Conservation (phyloP, 2,329 filamentous ascomycete species). For the Colletotrichum filicis region DNA sequence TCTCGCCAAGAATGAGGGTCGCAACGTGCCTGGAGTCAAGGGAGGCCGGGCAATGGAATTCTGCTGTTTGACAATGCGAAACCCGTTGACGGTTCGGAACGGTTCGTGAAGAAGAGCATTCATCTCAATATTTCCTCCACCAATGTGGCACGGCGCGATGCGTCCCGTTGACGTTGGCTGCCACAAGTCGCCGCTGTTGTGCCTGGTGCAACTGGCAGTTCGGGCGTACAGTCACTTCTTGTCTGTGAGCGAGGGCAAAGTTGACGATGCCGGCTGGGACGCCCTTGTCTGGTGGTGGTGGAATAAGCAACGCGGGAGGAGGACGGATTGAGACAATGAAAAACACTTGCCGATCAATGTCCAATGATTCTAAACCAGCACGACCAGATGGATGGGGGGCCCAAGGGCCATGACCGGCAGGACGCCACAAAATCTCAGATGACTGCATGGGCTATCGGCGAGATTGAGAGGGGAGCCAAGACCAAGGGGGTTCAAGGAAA, state of each 20-base stretch:
- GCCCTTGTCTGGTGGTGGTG: conserved; percentile 8
- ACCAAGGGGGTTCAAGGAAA: neutral
- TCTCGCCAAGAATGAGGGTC: neutral
- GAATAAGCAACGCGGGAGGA: conserved; percentile 26
- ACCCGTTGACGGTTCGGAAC: neutral
- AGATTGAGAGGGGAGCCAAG: neutral
- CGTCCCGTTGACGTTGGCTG: conserved; percentile 20
- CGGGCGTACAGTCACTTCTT: neutral
- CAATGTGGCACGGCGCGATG: neutral
- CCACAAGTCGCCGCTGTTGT: conserved; percentile 27
- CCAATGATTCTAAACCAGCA: conserved; percentile 14
- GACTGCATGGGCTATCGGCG: conserved; percentile 19
- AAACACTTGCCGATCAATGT: conserved; percentile 8
- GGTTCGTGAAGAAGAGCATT: neutral
- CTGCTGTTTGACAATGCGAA: neutral
- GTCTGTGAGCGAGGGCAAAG: neutral
- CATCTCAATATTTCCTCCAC: neutral
- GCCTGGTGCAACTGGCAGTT: conserved; percentile 9
- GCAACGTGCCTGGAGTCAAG: neutral
- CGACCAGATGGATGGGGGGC: conserved; percentile 8
- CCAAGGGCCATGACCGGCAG: conserved; percentile 11
- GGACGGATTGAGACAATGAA: conserved; percentile 25
- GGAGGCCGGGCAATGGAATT: conserved; percentile 2
- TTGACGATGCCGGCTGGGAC: neutral
- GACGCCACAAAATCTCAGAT: conserved; percentile 31